Percentiles rank a stretch among this genome's conserved stretches.
Evolutionary conservation across 257 asterid species (phyloP).

Genomic region (Primulina eburnea): DNA sequence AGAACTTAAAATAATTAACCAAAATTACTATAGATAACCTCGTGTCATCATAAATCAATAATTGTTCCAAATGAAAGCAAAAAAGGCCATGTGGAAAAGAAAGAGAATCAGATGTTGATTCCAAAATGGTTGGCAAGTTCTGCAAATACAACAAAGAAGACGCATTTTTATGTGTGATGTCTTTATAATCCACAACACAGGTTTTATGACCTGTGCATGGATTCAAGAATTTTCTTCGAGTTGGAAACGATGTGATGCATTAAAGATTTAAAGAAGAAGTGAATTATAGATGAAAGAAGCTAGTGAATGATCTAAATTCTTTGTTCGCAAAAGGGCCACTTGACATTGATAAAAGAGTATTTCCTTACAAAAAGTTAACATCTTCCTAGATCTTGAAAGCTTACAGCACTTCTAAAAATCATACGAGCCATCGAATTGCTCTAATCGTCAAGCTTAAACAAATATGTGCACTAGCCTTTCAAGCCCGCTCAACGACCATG

Average conservation of each 20-base stretch:
- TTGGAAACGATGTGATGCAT: not conserved
- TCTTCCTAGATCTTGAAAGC: not conserved
- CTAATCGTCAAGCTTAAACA: not conserved
- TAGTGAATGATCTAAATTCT: not conserved
- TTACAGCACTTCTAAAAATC: not conserved
- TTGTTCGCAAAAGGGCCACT: not conserved
- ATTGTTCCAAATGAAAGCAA: not conserved
- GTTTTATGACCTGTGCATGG: not conserved
- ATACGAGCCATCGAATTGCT: not conserved
- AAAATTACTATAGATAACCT: too few species aligned
- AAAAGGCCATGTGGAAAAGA: too few species aligned
- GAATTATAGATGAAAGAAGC: too few species aligned
- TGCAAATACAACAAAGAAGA: not conserved
- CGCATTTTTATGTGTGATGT: not conserved
- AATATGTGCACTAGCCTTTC: constrained; percentile 26
- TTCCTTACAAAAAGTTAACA: too few species aligned
- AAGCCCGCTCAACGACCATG: not conserved
- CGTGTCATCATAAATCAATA: not conserved
- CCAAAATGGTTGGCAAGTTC: not conserved
- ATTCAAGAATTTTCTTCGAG: not conserved
- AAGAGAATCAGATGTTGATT: not conserved
- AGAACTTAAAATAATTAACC: too few species aligned
- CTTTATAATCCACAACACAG: not conserved
- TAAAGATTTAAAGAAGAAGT: too few species aligned
- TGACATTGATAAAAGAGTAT: too few species aligned